Conservation (phyloP, 1,284 basidiomycete species). For the Naganishia liquefaciens region DNA sequence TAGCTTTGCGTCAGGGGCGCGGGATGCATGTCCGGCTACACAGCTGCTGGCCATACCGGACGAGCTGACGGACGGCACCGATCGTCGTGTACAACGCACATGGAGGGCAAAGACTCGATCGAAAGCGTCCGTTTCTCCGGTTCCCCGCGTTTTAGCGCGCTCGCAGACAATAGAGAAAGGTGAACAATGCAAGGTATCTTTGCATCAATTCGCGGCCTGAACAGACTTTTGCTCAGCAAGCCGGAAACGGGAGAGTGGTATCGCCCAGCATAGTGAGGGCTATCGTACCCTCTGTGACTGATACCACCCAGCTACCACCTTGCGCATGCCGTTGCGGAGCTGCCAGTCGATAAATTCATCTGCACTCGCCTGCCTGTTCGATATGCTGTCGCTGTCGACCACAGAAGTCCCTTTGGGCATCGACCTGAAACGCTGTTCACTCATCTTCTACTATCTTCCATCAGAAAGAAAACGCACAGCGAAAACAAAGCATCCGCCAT, state of each 20-base stretch:
- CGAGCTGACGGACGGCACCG: too few relatives aligned
- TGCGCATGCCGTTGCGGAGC: background rate
- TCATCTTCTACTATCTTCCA: slow-evolving; percentile 11
- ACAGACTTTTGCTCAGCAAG: background rate
- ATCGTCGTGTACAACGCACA: too few relatives aligned
- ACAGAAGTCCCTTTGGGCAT: slow-evolving; percentile 3
- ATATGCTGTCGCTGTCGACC: slow-evolving; percentile 3
- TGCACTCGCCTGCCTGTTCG: background rate
- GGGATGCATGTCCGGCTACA: too few relatives aligned
- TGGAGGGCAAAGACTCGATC: too few relatives aligned
- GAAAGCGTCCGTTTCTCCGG: too few relatives aligned
- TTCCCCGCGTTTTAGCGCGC: too few relatives aligned
- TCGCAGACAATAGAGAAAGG: too few relatives aligned
- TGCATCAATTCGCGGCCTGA: background rate
- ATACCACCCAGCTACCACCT: background rate
- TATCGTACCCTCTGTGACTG: background rate
- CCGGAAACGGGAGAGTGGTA: background rate
- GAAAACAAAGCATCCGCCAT: background rate
- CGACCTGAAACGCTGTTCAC: slow-evolving; percentile 24
- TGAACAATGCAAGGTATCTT: too few relatives aligned
- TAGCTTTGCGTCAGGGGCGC: too few relatives aligned
- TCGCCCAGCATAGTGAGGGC: background rate
- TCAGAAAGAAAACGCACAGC: background rate
- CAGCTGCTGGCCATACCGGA: too few relatives aligned
- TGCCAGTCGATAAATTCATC: background rate